Evolutionary conservation across 164 flowering plant species (phyloP).

Genomic region (Berberis thunbergii): DNA sequence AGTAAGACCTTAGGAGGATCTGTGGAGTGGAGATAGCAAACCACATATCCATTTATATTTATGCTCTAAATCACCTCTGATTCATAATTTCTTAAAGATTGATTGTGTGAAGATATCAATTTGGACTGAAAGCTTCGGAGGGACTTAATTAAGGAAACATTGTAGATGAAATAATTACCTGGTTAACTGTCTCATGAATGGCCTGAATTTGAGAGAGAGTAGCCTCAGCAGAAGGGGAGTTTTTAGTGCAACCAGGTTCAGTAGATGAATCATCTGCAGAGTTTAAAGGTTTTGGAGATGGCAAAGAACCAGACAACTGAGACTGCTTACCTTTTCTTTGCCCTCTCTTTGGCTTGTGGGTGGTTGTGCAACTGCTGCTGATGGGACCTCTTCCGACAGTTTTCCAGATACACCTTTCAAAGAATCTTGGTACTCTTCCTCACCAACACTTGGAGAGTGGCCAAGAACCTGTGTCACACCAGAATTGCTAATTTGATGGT

Average conservation of each 20-base stretch:
- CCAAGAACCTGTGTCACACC: conserved; percentile 21
- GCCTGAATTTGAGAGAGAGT: conserved; percentile 33
- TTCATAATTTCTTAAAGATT: too few relatives aligned
- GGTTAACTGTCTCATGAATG: conserved; percentile 36
- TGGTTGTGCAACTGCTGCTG: conserved; percentile 22
- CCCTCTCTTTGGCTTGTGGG: conserved; percentile 45
- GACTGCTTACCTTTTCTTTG: conserved; percentile 46
- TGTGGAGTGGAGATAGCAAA: too few relatives aligned
- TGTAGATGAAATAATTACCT: conserved; percentile 35
- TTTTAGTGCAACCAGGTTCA: conserved; percentile 42
- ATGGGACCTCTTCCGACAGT: conserved; percentile 25
- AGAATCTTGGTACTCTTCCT: conserved; percentile 36
- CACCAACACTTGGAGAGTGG: conserved; percentile 27
- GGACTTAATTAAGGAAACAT: too few relatives aligned
- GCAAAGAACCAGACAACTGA: conserved; percentile 42
- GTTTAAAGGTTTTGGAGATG: conserved; percentile 36
- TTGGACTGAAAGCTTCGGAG: too few relatives aligned
- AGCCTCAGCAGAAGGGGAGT: conserved; percentile 30
- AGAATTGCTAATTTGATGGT: conserved; percentile 35
- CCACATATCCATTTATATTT: too few relatives aligned
- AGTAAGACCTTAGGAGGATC: too few relatives aligned
- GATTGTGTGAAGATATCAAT: too few relatives aligned
- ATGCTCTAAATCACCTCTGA: too few relatives aligned
- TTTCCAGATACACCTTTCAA: conserved; percentile 31
- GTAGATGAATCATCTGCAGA: conserved; percentile 22